Evolutionary conservation across 2,329 filamentous ascomycete genomes (phyloP).

Genomic region (Cyclaneusma minus): DNA sequence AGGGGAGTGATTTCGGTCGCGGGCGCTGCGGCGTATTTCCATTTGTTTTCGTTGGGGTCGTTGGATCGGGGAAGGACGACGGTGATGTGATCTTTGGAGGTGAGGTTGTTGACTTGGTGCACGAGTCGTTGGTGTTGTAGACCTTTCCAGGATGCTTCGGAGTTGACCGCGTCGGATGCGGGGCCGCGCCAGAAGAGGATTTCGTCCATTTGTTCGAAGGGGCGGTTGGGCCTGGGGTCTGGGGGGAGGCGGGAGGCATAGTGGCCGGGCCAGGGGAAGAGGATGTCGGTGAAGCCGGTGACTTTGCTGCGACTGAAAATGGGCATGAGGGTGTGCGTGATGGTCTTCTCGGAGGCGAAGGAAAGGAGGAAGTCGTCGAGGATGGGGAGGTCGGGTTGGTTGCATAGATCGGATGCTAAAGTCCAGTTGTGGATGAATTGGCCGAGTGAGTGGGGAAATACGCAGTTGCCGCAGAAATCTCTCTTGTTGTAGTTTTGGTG

Average conservation of each 20-base stretch:
- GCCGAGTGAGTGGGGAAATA: constrained; percentile 18
- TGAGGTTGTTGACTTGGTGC: constrained; percentile 30
- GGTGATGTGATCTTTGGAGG: constrained; percentile 18
- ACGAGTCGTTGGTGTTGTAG: constrained; percentile 46
- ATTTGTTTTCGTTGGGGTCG: constrained; percentile 14
- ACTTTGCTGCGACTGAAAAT: constrained; percentile 40
- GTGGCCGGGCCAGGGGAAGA: constrained; percentile 26
- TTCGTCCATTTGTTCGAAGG: constrained; percentile 24
- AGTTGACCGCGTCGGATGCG: constrained; percentile 32
- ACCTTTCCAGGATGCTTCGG: constrained; percentile 35
- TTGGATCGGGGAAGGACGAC: constrained; percentile 11
- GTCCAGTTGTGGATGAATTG: constrained; percentile 9
- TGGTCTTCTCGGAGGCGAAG: constrained; percentile 21
- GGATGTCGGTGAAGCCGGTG: constrained; percentile 36
- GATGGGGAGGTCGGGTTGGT: constrained; percentile 30
- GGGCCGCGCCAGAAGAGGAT: constrained; percentile 36
- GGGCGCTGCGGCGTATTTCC: too few species aligned
- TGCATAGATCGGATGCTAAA: constrained; percentile 29
- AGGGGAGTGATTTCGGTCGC: constrained; percentile 24
- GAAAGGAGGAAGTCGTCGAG: constrained; percentile 35
- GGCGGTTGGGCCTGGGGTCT: constrained; percentile 22
- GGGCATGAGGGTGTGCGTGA: constrained; percentile 30
- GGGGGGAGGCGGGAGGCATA: constrained; percentile 24
- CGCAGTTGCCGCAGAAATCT: constrained; percentile 18
- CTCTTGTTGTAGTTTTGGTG: constrained; percentile 24